A percentile compares a stretch with the other conserved stretches of the same genome.
Conservation (phyloP, 1,284 basidiomycete species). For the Puccinia triticina region DNA sequence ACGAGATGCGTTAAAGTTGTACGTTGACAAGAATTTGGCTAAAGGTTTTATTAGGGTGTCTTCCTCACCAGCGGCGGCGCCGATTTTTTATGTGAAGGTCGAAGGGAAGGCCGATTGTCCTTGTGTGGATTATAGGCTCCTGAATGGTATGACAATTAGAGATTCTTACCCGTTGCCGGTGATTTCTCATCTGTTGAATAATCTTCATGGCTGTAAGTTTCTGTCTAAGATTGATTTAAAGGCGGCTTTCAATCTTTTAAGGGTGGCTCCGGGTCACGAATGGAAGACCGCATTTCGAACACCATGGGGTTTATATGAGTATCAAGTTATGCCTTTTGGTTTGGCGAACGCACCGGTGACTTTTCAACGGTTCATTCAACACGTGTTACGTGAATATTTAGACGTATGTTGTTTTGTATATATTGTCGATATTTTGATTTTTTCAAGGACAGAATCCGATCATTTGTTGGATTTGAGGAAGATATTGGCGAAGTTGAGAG, state of each 20-base stretch:
- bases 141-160: constrained; percentile 53
- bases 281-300: too few relatives aligned
- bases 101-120: constrained; percentile 52
- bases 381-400: constrained; percentile 56
- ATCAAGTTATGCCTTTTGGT: too few relatives aligned
- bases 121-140: constrained; percentile 53
- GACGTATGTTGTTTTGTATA: constrained; percentile 53
- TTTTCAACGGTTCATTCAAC: constrained; percentile 16
- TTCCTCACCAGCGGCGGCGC: constrained; percentile 35
- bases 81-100: too few relatives aligned
- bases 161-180: constrained; percentile 42
- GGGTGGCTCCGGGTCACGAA: too few relatives aligned
- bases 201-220: background rate
- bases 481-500: background rate
- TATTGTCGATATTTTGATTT: constrained; percentile 32
- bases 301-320: too few relatives aligned
- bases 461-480: background rate
- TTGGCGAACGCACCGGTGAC: constrained; percentile 61
- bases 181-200: background rate
- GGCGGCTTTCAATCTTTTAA: constrained; percentile 57
- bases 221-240: constrained; percentile 58
- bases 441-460: constrained; percentile 12
- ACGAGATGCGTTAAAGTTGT: background rate
- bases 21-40: background rate
- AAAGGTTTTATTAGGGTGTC: constrained; percentile 43